Base-by-base conservation (phyloP, 192 early-diverging fungal genomes). In the Martensiomyces pterosporus region DNA sequence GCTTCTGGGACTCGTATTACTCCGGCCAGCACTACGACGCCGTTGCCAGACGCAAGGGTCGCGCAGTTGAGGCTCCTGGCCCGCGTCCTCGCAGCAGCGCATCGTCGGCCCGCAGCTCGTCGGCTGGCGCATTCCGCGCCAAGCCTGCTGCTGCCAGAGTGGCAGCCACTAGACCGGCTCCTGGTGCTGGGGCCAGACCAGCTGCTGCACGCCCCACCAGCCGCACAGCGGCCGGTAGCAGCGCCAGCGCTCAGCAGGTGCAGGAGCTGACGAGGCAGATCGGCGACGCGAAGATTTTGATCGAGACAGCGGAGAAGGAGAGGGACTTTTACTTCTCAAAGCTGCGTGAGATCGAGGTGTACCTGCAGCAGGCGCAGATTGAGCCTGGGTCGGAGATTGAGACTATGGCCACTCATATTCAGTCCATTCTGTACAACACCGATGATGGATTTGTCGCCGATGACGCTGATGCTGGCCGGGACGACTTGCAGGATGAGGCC, bases 291-390 rank as follows among this genome's bases (percentile, higher is more conserved):
- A 91, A 90, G 64, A 79, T 85, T 17, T 83, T 87, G 19, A 85
- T 97, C 25, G 91, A 93, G 45, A 91, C 89, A 42, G 82, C 92
- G 16, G 93, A 95, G 63, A 97, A 92, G 73, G 94, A 99, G 63
- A 79, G 96, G 18, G 94, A 99, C 52, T 99, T 99, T 64, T 99
- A 99, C 55, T 99, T 94, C 67, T 59, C 67, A 19, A 99, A 97
- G 73, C 72, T 97, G 53, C 74, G 94, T 24, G 93, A 96, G 61
- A 93, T 97, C 70, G 94, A 97, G 52, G 80, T 99, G 22, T 77
- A 88, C 47, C 82, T 96, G 9, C 93, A 97, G 72, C 77, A 89
- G 46, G 62, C 87, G 10, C 86, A 94, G 47, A 35, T 55, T 4
- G 65, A 50, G 14, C 65, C 76, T 13, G 80, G 78, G 0, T 69